phyloP scores from a whole-genome alignment of 2,329 filamentous ascomycete genomes.

The Neoascochyta sp. region DNA sequence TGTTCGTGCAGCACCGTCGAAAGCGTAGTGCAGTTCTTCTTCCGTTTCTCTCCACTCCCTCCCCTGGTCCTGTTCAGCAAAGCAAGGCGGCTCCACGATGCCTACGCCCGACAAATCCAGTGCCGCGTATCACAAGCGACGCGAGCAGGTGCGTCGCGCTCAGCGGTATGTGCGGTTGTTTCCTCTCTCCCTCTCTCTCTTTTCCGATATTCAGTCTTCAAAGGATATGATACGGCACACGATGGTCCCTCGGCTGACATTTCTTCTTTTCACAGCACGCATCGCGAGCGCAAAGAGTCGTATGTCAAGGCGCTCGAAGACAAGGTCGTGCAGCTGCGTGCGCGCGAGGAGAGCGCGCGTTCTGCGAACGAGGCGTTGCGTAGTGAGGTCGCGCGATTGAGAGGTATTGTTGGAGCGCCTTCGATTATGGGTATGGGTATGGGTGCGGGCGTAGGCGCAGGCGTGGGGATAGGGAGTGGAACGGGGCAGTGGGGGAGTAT shows the following conservation, averaged over 20 bases:
- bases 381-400: neutral
- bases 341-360: slow-evolving; percentile 12
- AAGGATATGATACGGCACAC: too few relatives aligned
- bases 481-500: too few relatives aligned
- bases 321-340: slow-evolving; percentile 22
- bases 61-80: neutral
- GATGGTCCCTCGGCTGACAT: too few relatives aligned
- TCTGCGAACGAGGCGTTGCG: slow-evolving; percentile 1
- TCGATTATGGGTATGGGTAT: too few relatives aligned
- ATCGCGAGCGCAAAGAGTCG: slow-evolving; percentile 25
- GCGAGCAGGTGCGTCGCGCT: slow-evolving; percentile 38
- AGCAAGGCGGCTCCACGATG: neutral
- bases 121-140: slow-evolving; percentile 20
- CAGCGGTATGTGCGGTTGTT: slow-evolving; percentile 29
- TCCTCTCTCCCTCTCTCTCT: too few relatives aligned
- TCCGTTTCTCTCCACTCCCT: too few relatives aligned
- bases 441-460: too few relatives aligned
- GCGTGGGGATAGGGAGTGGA: too few relatives aligned
- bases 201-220: too few relatives aligned
- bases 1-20: too few relatives aligned
- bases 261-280: slow-evolving; percentile 19
- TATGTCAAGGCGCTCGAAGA: slow-evolving; percentile 24
- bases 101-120: slow-evolving; percentile 5
- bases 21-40: too few relatives aligned
- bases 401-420: neutral